Evolutionary conservation across 2,329 filamentous ascomycete genomes (phyloP), one percentile per base, ranked within the genome.

Genomic region (Zasmidium cellare): DNA sequence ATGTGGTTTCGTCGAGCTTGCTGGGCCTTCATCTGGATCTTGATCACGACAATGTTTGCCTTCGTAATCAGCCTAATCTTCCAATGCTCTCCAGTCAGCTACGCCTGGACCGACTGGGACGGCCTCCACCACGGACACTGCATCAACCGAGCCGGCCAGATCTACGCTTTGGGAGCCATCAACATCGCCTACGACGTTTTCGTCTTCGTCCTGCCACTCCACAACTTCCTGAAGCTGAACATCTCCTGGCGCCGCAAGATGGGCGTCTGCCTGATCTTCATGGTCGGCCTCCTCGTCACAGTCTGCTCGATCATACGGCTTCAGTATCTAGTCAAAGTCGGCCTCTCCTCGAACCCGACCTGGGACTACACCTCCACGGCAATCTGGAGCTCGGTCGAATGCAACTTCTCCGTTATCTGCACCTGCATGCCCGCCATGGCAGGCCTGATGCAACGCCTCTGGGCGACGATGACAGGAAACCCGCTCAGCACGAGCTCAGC

Each of bases 121-220:
- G 57, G 60, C 12, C 56, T 64, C 2, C 62, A 64, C 41, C 9
- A 18, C 2, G 62, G 62, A 2, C 46, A 52, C 35, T 64, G 62
- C 51, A 56, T 57, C 45, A 59, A 62, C 18, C 53, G 56, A 23
- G 47, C 57, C 6, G 62, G 55, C 9, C 51, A 56, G 45, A 47
- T 62, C 14, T 64, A 64, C 50, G 55, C 57, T 12, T 54, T 64
- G 1, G 62, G 62, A 1, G 62, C 62, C 19, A 45, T 64, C 22
- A 64, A 64, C 49, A 64, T 64, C 46, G 60, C 60, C 38, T 64
- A 62, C 46, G 62, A 64, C 25, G 62, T 64, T n/a, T 46, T 62
- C 20, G 60, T 64, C 18, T 64, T 64, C 54, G 46, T 64, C 16
- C 38, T 64, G 14, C 62, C 62, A 16, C 49, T 64, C 14, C 62